Base-by-base conservation (phyloP, 495 filamentous ascomycete species). In the Penicillium verhagenii region DNA sequence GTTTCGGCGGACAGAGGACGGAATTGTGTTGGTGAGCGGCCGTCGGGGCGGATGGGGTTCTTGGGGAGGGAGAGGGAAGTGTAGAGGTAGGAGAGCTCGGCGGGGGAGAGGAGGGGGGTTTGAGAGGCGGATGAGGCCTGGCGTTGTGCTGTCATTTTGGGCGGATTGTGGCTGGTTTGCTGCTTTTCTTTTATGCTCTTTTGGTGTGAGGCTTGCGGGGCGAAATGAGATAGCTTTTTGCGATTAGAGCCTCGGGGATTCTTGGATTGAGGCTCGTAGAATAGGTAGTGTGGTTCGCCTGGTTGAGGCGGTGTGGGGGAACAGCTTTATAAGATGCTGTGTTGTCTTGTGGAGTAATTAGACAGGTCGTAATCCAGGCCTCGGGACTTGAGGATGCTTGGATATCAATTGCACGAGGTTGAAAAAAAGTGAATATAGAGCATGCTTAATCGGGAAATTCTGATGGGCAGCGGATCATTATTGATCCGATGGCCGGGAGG, bases 31-130 rank as follows among this genome's bases (percentile, higher is more conserved):
- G 91, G 78, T 19, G 84, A 77, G 68, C 92, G 91, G 56, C 83
- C 85, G 68, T 98, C 94, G 19, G 93, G 91, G 24, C 94, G 92
- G 65, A 97, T 87, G 6, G 94, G 90, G n/a, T 84, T 87, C 13
- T 72, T 71, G 28, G 86, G 82, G 37, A 79, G 79, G 10, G 83
- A 78, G 62, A 98, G 91, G 4, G 94, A 94, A 50, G 86, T 82
- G 82, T 92, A 92, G 44, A 97, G 85, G 80, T 96, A 98, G 68
- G 92, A 90, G 61, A 97, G 90, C 72, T 98, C 95, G 60, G 94
- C 90, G 37, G 92, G 92, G 19, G 92, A 96, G 72, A 98, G 86
- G 60, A 89, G 85, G 20, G 74, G 78, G 42, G 66, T 72, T 63
- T 77, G 76, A 3, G 73, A 73, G 50, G 76, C 74, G 24, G 73